phyloP scores from a whole-genome alignment of 345 rosid species.

The Boechera retrofracta region DNA sequence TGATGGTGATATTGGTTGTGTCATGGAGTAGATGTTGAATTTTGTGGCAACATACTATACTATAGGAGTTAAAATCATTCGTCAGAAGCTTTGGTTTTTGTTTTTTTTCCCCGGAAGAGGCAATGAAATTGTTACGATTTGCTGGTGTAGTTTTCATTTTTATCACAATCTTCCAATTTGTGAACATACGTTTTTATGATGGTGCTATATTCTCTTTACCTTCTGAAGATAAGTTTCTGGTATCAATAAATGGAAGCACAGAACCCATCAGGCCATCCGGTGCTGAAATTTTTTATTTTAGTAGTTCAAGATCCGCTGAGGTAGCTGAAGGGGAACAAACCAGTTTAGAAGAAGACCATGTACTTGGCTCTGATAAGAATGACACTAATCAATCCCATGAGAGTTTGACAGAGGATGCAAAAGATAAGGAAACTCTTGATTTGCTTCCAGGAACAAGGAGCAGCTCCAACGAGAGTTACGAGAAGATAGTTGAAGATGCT shows the following conservation, averaged over 20 bases:
- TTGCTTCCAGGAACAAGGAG: conserved; percentile 25
- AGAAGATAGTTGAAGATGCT: conserved; percentile 41
- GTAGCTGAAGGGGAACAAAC: conserved; percentile 29
- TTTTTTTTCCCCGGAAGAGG: conserved; percentile 20
- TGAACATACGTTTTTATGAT: conserved; percentile 61
- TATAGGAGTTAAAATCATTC: background rate
- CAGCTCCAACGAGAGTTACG: conserved; percentile 25
- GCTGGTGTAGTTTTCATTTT: conserved; percentile 49
- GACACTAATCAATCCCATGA: conserved; percentile 16
- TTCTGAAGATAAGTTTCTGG: conserved; percentile 51
- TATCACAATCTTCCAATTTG: conserved; percentile 55
- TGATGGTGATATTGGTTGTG: conserved; percentile 11
- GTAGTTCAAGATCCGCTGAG: conserved; percentile 46
- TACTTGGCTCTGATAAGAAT: conserved; percentile 35
- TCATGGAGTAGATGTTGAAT: conserved; percentile 19
- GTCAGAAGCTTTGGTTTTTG: background rate
- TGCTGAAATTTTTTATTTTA: conserved; percentile 27
- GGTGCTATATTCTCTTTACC: conserved; percentile 52
- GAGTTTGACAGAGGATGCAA: conserved; percentile 30
- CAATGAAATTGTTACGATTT: conserved; percentile 60
- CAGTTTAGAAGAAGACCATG: conserved; percentile 40
- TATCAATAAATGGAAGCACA: conserved; percentile 39
- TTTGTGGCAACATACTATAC: conserved; percentile 12
- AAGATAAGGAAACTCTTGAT: conserved; percentile 39
- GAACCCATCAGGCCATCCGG: conserved; percentile 14